Percentiles rank a stretch among this genome's conserved stretches.
phyloP scores from a whole-genome alignment of 2,329 filamentous ascomycete species.

The Trematosphaeria pertusa region DNA sequence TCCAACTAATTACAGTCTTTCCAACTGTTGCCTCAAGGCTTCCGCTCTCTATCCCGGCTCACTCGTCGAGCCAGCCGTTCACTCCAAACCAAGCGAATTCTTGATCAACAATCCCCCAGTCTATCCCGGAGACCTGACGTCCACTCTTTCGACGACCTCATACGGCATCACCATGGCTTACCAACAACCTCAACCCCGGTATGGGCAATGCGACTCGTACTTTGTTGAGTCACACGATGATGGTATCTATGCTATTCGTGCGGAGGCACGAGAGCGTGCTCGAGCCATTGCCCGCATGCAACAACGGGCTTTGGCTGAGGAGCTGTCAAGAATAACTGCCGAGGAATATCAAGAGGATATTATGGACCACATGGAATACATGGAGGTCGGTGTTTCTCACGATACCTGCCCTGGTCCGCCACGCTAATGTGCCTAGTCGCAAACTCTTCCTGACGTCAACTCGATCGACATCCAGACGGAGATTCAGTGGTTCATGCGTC shows the following conservation, averaged over 20 bases:
- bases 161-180: slow-evolving; percentile 61
- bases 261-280: slow-evolving; percentile 76
- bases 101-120: slow-evolving; percentile 42
- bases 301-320: slow-evolving; percentile 87
- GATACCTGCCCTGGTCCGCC: slow-evolving; percentile 9
- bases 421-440: slow-evolving; percentile 59
- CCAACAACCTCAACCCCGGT: slow-evolving; percentile 58
- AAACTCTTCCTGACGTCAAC: slow-evolving; percentile 93
- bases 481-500: slow-evolving; percentile 99
- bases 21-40: slow-evolving; percentile 53
- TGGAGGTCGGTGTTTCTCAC: slow-evolving; percentile 71
- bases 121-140: slow-evolving; percentile 58
- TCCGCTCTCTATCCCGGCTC: slow-evolving; percentile 59
- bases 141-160: slow-evolving; percentile 49
- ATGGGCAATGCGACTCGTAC: slow-evolving; percentile 71
- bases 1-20: slow-evolving; percentile 68
- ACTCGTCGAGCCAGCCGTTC: slow-evolving; percentile 49
- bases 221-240: slow-evolving; percentile 70
- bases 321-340: slow-evolving; percentile 82
- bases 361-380: slow-evolving; percentile 89
- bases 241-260: slow-evolving; percentile 60
- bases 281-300: slow-evolving; percentile 80
- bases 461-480: slow-evolving; percentile 99
- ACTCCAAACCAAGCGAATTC: slow-evolving; percentile 37
- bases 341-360: slow-evolving; percentile 96